Base-by-base conservation (phyloP, 495 filamentous ascomycete species). In the Hapsidospora chrysogenum region DNA sequence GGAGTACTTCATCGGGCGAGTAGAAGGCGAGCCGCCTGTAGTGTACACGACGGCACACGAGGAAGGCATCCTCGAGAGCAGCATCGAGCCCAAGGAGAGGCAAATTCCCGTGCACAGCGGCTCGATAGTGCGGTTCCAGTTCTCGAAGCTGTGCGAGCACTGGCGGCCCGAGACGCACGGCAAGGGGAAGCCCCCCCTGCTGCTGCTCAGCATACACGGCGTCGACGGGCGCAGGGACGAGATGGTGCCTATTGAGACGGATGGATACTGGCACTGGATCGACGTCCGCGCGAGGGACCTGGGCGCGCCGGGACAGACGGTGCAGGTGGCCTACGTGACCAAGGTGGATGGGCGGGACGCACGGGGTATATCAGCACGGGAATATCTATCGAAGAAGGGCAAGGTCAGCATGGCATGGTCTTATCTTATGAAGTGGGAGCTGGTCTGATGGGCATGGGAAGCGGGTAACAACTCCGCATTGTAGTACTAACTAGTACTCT, bases 131-230 rank as follows among this genome's bases (percentile, higher is more conserved):
- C 66, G 81, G 10, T 92, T 94, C 55, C 76, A 78, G 42, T 85
- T 92, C 45, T 58, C 60, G 8, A 72, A 78, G 38, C 43, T 78
- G 15, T 94, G 85, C 48, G 63, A 67, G 48, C 85, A 94, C 45
- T 93, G 83, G 83, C 69, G 68, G 28, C 59, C 75, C 17, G 63
- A 72, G 36, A 61, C 54, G 19, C 70, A 85, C 43, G 79, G 77
- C 9, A 50, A 47, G 27, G 70, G 73, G 2, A 66, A 69, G 42
- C 69, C 69, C 6, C 76, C 70, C 32, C 51, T 83, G 16, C 74
- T 83, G 47, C 50, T 79, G 19, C 54, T 94, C 19, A 61, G 63
- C 37, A 66, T 80, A 10, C 59, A 74, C 13, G 80, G 76, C 1
- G 33, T 67, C 26, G 78, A 82, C 43, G 83, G 80, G 2, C 52